phyloP scores from a whole-genome alignment of 164 flowering plant genomes.

The Nymphaea thermarum region DNA sequence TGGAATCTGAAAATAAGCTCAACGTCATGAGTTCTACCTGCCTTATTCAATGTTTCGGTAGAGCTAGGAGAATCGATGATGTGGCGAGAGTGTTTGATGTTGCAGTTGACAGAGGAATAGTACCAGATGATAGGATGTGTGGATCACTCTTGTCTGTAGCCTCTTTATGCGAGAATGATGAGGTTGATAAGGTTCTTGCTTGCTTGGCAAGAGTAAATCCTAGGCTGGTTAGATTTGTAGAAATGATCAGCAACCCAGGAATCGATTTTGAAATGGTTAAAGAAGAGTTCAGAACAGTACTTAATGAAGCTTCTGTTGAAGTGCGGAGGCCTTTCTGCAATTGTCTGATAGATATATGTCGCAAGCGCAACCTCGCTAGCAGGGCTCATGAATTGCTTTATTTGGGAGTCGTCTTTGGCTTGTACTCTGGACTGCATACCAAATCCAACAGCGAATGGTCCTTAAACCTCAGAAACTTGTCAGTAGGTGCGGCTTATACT shows the following conservation, averaged over 20 bases:
- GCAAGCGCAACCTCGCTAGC: conserved; percentile 34
- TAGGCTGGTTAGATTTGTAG: conserved; percentile 41
- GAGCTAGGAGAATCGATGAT: conserved; percentile 57
- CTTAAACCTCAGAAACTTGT: conserved; percentile 61
- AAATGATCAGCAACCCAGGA: conserved; percentile 18
- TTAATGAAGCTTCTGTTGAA: conserved; percentile 41
- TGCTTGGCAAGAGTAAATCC: conserved; percentile 59
- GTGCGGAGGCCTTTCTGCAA: conserved; percentile 82
- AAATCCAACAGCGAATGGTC: conserved; percentile 66
- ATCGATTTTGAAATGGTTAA: conserved; percentile 35
- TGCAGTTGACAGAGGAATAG: conserved; percentile 37
- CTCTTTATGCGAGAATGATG: conserved; percentile 39
- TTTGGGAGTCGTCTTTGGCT: conserved; percentile 59
- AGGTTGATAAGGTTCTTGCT: conserved; percentile 40
- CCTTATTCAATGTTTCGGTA: conserved; percentile 79
- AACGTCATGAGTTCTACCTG: conserved; percentile 93
- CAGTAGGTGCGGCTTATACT: conserved; percentile 88
- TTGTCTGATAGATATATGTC: conserved; percentile 81
- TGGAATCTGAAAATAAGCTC: conserved; percentile 29
- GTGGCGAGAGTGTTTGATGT: conserved; percentile 47
- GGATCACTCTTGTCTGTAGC: conserved; percentile 79
- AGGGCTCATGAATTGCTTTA: conserved; percentile 82
- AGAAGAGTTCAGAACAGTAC: conserved; percentile 46
- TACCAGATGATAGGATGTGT: conserved; percentile 77
- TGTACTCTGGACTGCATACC: conserved; percentile 72